Conservation (phyloP, 108 stramenopile species). For the Nannochloropsis salina region DNA sequence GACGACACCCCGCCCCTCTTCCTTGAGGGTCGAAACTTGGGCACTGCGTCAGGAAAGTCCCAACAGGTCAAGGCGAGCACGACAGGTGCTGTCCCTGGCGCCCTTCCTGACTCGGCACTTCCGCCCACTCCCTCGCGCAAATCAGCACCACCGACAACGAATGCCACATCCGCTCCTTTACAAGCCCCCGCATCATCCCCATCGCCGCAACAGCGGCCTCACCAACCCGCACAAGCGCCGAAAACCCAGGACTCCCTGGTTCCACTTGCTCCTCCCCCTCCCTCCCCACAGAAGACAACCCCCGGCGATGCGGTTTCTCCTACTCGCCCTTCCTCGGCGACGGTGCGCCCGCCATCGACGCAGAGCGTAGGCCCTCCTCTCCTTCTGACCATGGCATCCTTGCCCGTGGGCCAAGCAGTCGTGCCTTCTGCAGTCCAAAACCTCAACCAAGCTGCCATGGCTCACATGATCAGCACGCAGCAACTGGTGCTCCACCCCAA, state of each 20-base stretch:
- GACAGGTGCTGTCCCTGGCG: too few species aligned
- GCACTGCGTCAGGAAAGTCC: neutral
- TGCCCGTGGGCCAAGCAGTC: neutral
- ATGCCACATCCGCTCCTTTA: neutral
- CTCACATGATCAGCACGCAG: conserved; percentile 19
- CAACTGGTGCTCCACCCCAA: neutral
- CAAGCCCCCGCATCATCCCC: neutral
- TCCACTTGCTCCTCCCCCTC: neutral
- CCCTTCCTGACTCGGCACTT: too few species aligned
- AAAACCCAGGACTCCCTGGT: neutral
- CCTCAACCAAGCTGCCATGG: neutral
- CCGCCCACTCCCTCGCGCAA: too few species aligned
- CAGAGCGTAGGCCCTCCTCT: neutral
- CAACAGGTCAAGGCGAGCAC: too few species aligned
- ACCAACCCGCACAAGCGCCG: neutral
- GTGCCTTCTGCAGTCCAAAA: neutral
- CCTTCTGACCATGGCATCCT: neutral
- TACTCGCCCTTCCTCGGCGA: neutral
- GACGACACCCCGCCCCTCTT: conserved; percentile 6
- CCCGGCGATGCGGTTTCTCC: neutral
- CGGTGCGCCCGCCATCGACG: neutral
- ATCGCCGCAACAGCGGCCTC: neutral
- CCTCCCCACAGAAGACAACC: neutral
- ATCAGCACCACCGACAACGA: too few species aligned
- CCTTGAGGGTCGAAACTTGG: neutral